Evolutionary conservation across 2,329 filamentous ascomycete genomes (phyloP).

Genomic region (Aureobasidium sp.): DNA sequence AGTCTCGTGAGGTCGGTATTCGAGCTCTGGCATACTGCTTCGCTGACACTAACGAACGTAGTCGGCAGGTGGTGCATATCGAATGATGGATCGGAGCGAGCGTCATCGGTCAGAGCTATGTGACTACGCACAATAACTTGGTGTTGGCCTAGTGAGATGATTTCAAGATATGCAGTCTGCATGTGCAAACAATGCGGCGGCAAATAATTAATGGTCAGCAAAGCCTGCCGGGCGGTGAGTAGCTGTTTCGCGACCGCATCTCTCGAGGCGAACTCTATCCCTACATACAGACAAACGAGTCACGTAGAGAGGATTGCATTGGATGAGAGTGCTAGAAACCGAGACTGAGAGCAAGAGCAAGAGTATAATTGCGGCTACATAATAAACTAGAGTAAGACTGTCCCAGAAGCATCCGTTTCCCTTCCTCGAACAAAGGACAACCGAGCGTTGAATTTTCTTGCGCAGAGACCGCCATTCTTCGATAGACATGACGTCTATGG

Average conservation of each 20-base stretch:
- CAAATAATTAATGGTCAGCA: constrained; percentile 14
- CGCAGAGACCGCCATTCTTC: neutral
- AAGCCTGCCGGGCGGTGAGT: constrained; percentile 5
- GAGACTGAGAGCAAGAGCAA: neutral
- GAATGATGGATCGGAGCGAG: constrained; percentile 12
- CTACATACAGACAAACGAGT: too few relatives aligned
- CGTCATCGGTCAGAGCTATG: neutral
- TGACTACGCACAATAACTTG: neutral
- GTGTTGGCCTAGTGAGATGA: neutral
- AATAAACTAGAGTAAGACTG: constrained; percentile 1
- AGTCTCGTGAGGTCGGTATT: constrained; percentile 2
- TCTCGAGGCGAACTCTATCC: neutral
- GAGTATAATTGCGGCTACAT: neutral
- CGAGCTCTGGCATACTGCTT: constrained; percentile 15
- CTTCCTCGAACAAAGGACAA: constrained; percentile 4
- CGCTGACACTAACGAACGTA: constrained; percentile 12
- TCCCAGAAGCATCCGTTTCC: constrained; percentile 1
- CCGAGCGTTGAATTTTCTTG: neutral
- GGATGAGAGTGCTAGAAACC: neutral
- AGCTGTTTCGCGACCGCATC: neutral
- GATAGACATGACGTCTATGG: neutral
- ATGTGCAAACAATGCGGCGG: neutral
- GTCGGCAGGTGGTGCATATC: constrained; percentile 13
- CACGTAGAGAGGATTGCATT: neutral
- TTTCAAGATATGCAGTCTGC: neutral